phyloP scores from a whole-genome alignment of 257 asterid species.

The Ballota nigra region DNA sequence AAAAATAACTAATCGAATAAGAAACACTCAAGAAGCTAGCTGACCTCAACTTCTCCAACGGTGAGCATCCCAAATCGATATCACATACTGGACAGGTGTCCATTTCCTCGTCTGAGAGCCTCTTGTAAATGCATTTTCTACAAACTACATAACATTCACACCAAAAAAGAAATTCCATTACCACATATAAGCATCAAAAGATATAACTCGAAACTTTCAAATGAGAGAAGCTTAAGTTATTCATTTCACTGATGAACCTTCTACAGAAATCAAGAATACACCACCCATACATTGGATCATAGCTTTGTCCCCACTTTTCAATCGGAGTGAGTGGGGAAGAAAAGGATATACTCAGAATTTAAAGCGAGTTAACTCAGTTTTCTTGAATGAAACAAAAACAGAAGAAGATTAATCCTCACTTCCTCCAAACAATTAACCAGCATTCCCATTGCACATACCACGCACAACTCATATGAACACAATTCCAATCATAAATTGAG shows the following conservation, averaged over 20 bases:
- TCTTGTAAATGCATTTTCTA: conserved; percentile 54
- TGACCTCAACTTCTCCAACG: conserved; percentile 66
- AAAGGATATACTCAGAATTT: neutral
- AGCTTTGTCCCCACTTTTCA: conserved; percentile 6
- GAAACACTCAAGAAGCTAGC: conserved; percentile 6
- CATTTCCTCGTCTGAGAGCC: conserved; percentile 43
- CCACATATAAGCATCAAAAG: neutral
- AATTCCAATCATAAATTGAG: conserved; percentile 11
- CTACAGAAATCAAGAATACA: conserved; percentile 7
- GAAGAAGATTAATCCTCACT: neutral
- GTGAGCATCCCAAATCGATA: conserved; percentile 50
- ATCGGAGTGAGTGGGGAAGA: neutral
- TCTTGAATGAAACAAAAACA: conserved; percentile 9
- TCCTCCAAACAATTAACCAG: conserved; percentile 18
- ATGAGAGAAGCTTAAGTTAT: neutral
- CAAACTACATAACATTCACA: conserved; percentile 42
- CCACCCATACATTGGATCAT: neutral
- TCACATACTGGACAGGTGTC: conserved; percentile 55
- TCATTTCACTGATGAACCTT: neutral
- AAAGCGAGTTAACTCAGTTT: neutral
- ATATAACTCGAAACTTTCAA: neutral
- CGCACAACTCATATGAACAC: conserved; percentile 1
- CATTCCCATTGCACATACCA: conserved; percentile 14
- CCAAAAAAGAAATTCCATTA: conserved; percentile 16
- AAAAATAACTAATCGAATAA: neutral